Conservation (phyloP, 31 red algal species). For the Odonthalia washingtoniensis region DNA sequence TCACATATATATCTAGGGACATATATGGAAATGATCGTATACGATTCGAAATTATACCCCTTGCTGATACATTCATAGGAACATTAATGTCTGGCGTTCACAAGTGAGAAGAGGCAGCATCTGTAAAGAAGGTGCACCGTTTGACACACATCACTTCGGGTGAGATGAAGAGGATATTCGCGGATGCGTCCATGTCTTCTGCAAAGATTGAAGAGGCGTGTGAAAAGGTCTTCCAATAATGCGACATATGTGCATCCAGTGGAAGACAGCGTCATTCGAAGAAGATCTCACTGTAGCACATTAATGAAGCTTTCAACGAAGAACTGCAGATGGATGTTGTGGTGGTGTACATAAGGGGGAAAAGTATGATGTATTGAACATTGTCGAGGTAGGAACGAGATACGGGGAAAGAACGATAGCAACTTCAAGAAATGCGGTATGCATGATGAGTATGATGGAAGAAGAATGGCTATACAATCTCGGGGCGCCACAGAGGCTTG, state of each 20-base stretch:
- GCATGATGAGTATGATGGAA: slow-evolving; percentile 6
- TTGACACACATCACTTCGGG: neutral
- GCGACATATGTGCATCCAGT: neutral
- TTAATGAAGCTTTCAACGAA: slow-evolving; percentile 22
- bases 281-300: slow-evolving; percentile 14
- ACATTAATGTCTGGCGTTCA: neutral
- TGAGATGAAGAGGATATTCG: neutral
- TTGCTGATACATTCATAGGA: neutral
- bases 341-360: neutral
- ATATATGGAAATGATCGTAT: slow-evolving; percentile 1
- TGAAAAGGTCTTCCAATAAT: neutral
- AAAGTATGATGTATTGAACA: slow-evolving; percentile 25
- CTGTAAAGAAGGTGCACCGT: neutral
- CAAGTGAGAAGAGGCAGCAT: neutral
- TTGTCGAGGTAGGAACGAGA: slow-evolving; percentile 15
- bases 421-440: neutral
- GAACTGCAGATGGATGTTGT: slow-evolving; percentile 18
- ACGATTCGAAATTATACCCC: neutral
- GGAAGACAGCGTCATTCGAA: neutral
- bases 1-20: slow-evolving; percentile 14
- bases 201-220: no score
- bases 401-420: slow-evolving; percentile 22
- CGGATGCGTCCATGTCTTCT: neutral
- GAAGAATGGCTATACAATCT: slow-evolving; percentile 16
- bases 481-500: slow-evolving; percentile 1